Base-by-base conservation (phyloP, 2,329 filamentous ascomycete genomes). In the Parascedosporium putredinis region DNA sequence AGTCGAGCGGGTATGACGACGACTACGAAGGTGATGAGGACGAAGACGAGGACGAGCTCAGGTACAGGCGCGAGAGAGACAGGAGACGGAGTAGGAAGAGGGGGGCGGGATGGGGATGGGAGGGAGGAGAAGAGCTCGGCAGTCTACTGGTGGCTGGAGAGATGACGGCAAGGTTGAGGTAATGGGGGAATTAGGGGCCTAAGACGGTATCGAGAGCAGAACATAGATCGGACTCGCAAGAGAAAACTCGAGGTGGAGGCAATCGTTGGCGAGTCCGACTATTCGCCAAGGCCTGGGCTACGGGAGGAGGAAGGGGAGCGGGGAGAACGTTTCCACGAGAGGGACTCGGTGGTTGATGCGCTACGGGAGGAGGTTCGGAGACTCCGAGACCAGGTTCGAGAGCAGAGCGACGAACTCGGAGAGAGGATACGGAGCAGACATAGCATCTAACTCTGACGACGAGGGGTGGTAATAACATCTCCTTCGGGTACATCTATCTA, bases 381-480 rank as follows among this genome's bases (percentile, higher is more conserved):
- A 34, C 29, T 43, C 10, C 12, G 27, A 27, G 22, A 29, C 12
- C 27, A 20, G 40, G 20, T 33, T 24, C 38, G 23, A 16, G 47
- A 49, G 16, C 24, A 34, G 5, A 50, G 47, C 14, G 47, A 50
- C 2, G 34, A 44, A 22, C 22, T 50, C 5, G 47, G 47, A 5
- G 47, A 50, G 40, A 34, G 25, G 20, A 27, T 9, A 24, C 24
- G 33, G 25, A 33, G 25, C 31, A 46, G 47, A 14, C 47, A 50
- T 34, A 43, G 34, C 27, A 31, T 50, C 18, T 50, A 40, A 16
- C n/a, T n/a, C n/a, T n/a, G n/a, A n/a, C n/a, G n/a, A n/a, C n/a
- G n/a, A n/a, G n/a, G n/a, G n/a, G n/a, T n/a, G n/a, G n/a, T n/a
- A n/a, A n/a, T n/a, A n/a, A n/a, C n/a, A n/a, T n/a, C n/a, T n/a